Percentiles rank a stretch among this genome's conserved stretches.
Conservation (phyloP, 2,329 filamentous ascomycete species). For the Fusarium sp. region DNA sequence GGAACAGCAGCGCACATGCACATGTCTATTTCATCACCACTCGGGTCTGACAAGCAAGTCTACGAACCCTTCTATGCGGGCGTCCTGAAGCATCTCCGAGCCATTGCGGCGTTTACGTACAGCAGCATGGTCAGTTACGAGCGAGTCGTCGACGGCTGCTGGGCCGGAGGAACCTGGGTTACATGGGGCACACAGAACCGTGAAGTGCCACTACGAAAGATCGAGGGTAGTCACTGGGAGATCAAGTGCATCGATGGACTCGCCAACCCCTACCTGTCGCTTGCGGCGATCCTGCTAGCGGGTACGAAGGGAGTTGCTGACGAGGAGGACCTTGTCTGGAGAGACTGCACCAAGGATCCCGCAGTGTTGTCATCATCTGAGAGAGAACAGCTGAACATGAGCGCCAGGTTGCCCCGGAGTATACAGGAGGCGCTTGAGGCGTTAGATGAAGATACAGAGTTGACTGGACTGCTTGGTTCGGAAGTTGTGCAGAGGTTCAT, state of each 20-base stretch:
- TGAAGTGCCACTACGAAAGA: slow-evolving; percentile 78
- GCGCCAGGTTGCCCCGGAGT: slow-evolving; percentile 64
- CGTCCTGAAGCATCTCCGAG: slow-evolving; percentile 74
- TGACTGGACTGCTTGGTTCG: slow-evolving; percentile 62
- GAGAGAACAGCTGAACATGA: slow-evolving; percentile 67
- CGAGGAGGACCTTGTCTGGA: slow-evolving; percentile 58
- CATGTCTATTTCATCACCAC: slow-evolving; percentile 70
- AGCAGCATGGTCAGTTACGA: slow-evolving; percentile 76
- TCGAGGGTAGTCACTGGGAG: slow-evolving; percentile 79
- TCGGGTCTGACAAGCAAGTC: slow-evolving; percentile 55
- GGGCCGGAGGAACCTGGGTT: slow-evolving; percentile 84
- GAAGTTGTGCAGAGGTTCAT: slow-evolving; percentile 69
- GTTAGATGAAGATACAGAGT: slow-evolving; percentile 61
- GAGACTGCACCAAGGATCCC: slow-evolving; percentile 69
- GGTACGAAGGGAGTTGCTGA: slow-evolving; percentile 48
- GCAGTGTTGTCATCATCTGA: slow-evolving; percentile 62
- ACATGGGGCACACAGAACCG: slow-evolving; percentile 87
- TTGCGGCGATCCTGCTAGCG: slow-evolving; percentile 52
- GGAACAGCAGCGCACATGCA: slow-evolving; percentile 79
- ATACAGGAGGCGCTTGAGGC: slow-evolving; percentile 68
- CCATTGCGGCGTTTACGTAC: slow-evolving; percentile 77
- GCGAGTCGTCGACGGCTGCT: slow-evolving; percentile 75
- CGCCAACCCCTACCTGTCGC: slow-evolving; percentile 80
- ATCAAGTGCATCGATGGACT: slow-evolving; percentile 82
- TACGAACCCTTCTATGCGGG: slow-evolving; percentile 80